phyloP scores from a whole-genome alignment of 176 grass and related monocot genomes.

The Hsuehochloa calcarea region DNA sequence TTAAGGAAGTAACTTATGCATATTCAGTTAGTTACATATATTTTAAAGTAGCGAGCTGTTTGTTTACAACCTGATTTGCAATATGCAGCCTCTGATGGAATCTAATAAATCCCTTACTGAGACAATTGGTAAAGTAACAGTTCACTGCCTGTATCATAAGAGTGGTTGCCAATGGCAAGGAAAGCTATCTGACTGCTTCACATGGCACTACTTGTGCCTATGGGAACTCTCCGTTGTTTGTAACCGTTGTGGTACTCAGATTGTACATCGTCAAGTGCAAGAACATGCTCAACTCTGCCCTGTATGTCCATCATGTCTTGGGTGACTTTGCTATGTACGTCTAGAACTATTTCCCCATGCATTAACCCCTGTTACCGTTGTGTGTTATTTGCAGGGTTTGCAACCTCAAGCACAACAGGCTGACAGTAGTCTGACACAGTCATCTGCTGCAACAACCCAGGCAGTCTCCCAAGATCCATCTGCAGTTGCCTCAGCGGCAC shows the following conservation, averaged over 20 bases:
- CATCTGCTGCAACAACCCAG: slow-evolving; percentile 32
- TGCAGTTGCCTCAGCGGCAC: slow-evolving; percentile 31
- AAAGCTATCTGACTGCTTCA: slow-evolving; percentile 68
- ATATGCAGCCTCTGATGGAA: slow-evolving; percentile 75
- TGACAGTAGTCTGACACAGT: slow-evolving; percentile 44
- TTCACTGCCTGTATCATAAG: slow-evolving; percentile 86
- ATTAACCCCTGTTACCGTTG: slow-evolving; percentile 22
- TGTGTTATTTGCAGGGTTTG: slow-evolving; percentile 50
- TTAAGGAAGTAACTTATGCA: neutral
- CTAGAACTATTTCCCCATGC: neutral
- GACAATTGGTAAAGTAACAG: slow-evolving; percentile 67
- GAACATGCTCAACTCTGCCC: slow-evolving; percentile 93
- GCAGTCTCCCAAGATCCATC: slow-evolving; percentile 47
- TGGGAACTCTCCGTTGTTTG: slow-evolving; percentile 95
- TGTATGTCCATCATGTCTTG: slow-evolving; percentile 49
- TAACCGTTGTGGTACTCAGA: slow-evolving; percentile 83
- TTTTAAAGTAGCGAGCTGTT: slow-evolving; percentile 4
- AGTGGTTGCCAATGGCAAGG: slow-evolving; percentile 97
- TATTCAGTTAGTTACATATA: slow-evolving; percentile 1
- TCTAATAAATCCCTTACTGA: slow-evolving; percentile 77
- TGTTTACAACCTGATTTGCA: slow-evolving; percentile 24
- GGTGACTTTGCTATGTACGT: slow-evolving; percentile 3
- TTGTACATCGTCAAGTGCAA: slow-evolving; percentile 94
- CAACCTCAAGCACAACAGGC: slow-evolving; percentile 65
- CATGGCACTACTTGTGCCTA: slow-evolving; percentile 71